Percentiles rank a stretch among this genome's conserved stretches.
Evolutionary conservation across 2,329 filamentous ascomycete species (phyloP).

Genomic region (Hypoxylon sp.): DNA sequence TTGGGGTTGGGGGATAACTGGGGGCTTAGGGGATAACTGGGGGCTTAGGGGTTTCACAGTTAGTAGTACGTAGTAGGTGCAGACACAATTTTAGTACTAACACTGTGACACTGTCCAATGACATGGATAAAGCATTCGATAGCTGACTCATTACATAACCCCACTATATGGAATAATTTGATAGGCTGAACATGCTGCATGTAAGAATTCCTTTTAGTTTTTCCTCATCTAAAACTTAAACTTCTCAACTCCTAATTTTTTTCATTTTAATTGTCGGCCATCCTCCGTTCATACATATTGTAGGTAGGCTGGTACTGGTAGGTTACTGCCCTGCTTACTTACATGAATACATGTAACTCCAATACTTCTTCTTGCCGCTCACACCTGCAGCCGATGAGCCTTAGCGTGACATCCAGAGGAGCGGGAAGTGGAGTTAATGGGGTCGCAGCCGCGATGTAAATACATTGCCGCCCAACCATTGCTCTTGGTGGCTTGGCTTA

Average conservation of each 20-base stretch:
- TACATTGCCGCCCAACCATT: slow-evolving; percentile 43
- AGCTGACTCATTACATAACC: slow-evolving; percentile 1
- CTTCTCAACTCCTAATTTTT: not conserved
- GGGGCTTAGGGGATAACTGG: not conserved
- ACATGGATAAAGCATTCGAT: too few species aligned
- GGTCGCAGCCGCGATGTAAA: slow-evolving; percentile 44
- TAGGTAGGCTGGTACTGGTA: too few species aligned
- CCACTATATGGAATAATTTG: not conserved
- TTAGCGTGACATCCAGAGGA: slow-evolving; percentile 20
- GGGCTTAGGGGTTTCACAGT: not conserved
- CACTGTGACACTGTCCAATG: too few species aligned
- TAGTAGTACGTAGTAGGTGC: not conserved
- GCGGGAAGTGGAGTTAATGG: slow-evolving; percentile 30
- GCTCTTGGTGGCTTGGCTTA: slow-evolving; percentile 34
- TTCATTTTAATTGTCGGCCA: not conserved
- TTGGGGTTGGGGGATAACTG: slow-evolving; percentile 2
- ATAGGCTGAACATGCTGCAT: slow-evolving; percentile 2
- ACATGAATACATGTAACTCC: not conserved
- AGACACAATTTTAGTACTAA: not conserved
- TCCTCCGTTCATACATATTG: too few species aligned
- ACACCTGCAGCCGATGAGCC: slow-evolving; percentile 8
- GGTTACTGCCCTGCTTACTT: too few species aligned
- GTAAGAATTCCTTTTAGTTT: too few species aligned
- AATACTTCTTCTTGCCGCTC: slow-evolving; percentile 12
- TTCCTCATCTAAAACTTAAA: too few species aligned